phyloP scores from a whole-genome alignment of 345 rosid genomes.

The Acer saccharum region DNA sequence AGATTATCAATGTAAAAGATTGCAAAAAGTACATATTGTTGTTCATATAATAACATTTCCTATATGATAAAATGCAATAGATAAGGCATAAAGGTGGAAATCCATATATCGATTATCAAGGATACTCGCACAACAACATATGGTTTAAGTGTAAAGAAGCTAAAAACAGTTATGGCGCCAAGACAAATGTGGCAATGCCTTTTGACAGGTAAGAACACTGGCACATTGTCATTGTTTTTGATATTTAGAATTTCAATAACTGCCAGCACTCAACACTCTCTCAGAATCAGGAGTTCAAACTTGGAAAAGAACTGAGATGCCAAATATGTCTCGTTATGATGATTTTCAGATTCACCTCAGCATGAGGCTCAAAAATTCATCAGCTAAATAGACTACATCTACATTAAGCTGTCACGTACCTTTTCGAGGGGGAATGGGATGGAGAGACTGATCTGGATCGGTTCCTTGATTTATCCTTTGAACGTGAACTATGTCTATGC shows the following conservation, averaged over 20 bases:
- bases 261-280: neutral
- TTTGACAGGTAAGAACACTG: neutral
- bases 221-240: neutral
- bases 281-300: neutral
- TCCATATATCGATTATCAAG: neutral
- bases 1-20: neutral
- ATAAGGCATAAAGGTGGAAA: neutral
- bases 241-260: neutral
- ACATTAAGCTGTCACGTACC: conserved; percentile 18
- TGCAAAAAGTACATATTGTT: neutral
- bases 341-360: neutral
- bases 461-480: conserved; percentile 23
- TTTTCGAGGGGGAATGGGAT: conserved; percentile 29
- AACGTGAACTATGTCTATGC: conserved; percentile 20
- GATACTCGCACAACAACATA: neutral
- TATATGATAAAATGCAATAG: neutral
- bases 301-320: neutral
- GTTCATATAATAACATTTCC: neutral
- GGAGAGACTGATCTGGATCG: conserved; percentile 32
- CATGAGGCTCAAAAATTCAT: neutral
- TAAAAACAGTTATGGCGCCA: neutral
- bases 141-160: neutral
- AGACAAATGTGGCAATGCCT: neutral
- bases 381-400: neutral
- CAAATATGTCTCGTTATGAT: neutral